Base-by-base conservation (phyloP, 1,284 basidiomycete genomes). In the Puccinia coronata region DNA sequence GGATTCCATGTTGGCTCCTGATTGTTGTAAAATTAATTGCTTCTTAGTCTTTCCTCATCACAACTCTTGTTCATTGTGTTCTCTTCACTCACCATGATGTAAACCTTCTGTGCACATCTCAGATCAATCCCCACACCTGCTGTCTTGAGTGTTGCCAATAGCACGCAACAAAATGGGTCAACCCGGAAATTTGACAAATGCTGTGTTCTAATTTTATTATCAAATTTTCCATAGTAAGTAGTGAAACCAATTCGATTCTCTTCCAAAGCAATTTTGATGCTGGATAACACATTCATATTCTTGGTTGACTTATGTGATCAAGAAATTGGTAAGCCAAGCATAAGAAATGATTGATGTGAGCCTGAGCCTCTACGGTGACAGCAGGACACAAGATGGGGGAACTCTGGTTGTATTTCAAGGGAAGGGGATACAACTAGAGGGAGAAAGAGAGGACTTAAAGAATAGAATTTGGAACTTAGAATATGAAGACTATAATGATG, bases 1-100 rank as follows among this genome's bases (percentile, higher is more conserved):
- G 65, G 65, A 47, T 69, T 69, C 65, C 65, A 69, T 16, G 39
- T 43, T 25, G 65, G 65, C 31, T 69, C 65, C 65, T 23, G 23
- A 5, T 31, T 65, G 8, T 65, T 20, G 6, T 4, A 39, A 65
- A 41, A 39, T 3, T 12, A 20, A n/a, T 16, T n/a, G 41, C 39
- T 12, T 39, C 4, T 43, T 1, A 25, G 4, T 47, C 25, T 8
- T 8, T 12, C 9, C 31, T 12, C 9, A 36, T 23, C 59, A 63
- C 59, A 63, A 63, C 5, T 63, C 34, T n/a, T n/a, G n/a, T n/a
- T n/a, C n/a, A n/a, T n/a, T n/a, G n/a, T n/a, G n/a, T n/a, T n/a
- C n/a, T n/a, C n/a, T n/a, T n/a, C n/a, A n/a, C 65, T 69, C 36
- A 69, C 39, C 31, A 41, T 65, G 61, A 41, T 41, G 28, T 39